Evolutionary conservation across 495 filamentous ascomycete genomes (phyloP).

Genomic region (Corynascus novoguineensis): DNA sequence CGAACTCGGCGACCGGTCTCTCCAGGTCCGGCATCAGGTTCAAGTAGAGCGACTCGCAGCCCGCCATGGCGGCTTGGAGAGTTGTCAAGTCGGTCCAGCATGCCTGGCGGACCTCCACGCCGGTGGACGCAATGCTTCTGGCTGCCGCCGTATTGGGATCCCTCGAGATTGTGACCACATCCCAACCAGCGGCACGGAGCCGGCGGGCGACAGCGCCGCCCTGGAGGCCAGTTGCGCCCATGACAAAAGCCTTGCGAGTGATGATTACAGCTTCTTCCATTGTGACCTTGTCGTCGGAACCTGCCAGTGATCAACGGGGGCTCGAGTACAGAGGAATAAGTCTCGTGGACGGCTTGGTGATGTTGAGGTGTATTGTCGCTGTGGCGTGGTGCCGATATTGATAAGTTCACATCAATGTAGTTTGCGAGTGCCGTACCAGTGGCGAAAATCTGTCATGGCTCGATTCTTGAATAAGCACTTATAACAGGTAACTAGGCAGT

Average conservation of each 20-base stretch:
- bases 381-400: too few relatives aligned
- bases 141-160: conserved; percentile 33
- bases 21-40: conserved; percentile 35
- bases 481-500: too few relatives aligned
- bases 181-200: conserved; percentile 33
- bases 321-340: too few relatives aligned
- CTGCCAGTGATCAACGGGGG: not conserved
- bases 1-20: conserved; percentile 28
- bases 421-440: too few relatives aligned
- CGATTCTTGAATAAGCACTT: too few relatives aligned
- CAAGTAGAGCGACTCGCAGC: conserved; percentile 46
- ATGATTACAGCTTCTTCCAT: not conserved
- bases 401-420: too few relatives aligned
- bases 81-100: conserved; percentile 37
- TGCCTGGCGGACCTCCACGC: conserved; percentile 39
- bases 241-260: conserved; percentile 34
- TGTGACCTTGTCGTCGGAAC: not conserved
- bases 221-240: conserved; percentile 47
- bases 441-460: too few relatives aligned
- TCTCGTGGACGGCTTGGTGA: too few relatives aligned
- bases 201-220: conserved; percentile 40
- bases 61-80: conserved; percentile 33
- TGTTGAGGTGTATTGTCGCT: too few relatives aligned
- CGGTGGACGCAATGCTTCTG: conserved; percentile 31
- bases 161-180: conserved; percentile 40